Conservation (phyloP, 305 asterid genomes). For the Fraxinus platypoda region DNA sequence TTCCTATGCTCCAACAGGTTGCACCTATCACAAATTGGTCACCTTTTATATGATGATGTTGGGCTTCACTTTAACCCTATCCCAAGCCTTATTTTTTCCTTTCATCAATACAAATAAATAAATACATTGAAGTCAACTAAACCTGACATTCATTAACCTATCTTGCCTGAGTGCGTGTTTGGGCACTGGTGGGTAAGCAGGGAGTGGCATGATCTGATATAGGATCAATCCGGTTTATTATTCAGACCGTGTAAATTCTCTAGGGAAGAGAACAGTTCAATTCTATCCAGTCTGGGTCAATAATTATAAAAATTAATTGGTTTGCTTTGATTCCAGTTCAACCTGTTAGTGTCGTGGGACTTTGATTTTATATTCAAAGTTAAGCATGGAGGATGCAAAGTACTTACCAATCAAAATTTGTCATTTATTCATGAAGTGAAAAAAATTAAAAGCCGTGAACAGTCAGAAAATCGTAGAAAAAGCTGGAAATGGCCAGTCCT, state of each 20-base stretch:
- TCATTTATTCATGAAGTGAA: background rate
- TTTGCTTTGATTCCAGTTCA: background rate
- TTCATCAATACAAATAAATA: background rate
- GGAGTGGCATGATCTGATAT: background rate
- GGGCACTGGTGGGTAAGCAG: background rate
- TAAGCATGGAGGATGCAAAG: background rate
- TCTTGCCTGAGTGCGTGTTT: background rate
- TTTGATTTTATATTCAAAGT: background rate
- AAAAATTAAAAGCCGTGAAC: background rate
- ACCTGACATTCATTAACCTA: background rate
- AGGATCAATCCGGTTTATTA: background rate
- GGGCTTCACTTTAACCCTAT: background rate
- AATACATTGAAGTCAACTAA: background rate
- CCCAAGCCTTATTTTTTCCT: background rate
- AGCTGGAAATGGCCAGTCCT: background rate
- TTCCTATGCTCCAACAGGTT: background rate
- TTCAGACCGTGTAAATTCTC: background rate
- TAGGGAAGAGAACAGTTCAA: background rate
- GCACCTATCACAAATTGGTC: background rate
- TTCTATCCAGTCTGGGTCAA: background rate
- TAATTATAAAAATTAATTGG: background rate
- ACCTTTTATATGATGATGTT: background rate
- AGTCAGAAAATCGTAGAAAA: background rate
- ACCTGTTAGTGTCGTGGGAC: background rate
- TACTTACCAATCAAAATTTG: background rate